Percentiles rank a stretch among this genome's conserved stretches.
Evolutionary conservation across 2,329 filamentous ascomycete species (phyloP).

Genomic region (Fusarium humuli): DNA sequence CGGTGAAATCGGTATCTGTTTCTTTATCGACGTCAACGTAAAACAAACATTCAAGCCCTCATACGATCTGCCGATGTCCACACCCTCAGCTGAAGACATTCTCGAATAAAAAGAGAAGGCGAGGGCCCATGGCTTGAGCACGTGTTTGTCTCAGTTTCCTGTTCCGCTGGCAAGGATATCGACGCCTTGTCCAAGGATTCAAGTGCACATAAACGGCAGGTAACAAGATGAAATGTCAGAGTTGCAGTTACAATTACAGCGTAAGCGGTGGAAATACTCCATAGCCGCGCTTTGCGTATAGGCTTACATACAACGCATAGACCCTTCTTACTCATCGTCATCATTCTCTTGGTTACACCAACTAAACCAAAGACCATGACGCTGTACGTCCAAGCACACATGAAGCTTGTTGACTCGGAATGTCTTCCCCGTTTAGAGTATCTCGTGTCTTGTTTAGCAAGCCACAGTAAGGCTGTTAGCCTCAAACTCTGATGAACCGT

Average conservation of each 20-base stretch:
- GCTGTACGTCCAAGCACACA: constrained; percentile 8
- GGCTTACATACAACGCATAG: constrained; percentile 18
- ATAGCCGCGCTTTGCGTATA: constrained; percentile 34
- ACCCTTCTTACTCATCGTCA: neutral
- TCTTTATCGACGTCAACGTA: constrained; percentile 7
- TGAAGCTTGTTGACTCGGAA: neutral
- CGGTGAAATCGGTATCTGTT: constrained; percentile 27
- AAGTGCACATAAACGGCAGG: neutral
- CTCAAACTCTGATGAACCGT: constrained; percentile 17
- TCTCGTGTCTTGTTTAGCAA: constrained; percentile 6
- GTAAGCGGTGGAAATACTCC: constrained; percentile 10
- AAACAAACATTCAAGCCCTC: neutral
- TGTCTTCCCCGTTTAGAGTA: neutral
- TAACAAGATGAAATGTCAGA: constrained; percentile 10
- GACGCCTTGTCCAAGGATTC: neutral
- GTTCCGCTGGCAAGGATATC: neutral
- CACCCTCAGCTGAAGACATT: constrained; percentile 11
- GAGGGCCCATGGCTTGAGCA: constrained; percentile 8
- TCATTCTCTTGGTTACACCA: neutral
- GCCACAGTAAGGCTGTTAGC: constrained; percentile 16
- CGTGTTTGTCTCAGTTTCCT: constrained; percentile 21
- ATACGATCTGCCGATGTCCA: neutral
- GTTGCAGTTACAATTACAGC: neutral
- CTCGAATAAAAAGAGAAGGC: constrained; percentile 21
- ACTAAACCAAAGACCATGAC: constrained; percentile 2